Base-by-base conservation (phyloP, 768 basidiomycete genomes). In the Tremella yokohamensis region DNA sequence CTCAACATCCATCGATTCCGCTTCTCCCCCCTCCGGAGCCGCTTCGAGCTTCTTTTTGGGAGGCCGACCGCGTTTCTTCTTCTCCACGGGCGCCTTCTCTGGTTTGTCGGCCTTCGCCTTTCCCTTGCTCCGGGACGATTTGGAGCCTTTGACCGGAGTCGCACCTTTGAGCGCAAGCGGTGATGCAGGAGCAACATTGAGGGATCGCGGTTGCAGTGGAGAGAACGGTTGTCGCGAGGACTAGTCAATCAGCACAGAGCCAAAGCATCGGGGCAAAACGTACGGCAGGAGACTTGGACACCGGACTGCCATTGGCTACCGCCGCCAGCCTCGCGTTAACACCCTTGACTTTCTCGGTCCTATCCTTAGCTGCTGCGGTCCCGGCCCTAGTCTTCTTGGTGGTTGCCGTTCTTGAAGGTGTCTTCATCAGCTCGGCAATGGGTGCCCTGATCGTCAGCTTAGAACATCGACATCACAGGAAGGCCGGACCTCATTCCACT, bases 351-450 rank as follows among this genome's bases (percentile, higher is more conserved):
- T 63, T 74, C 4, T 65, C 66, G 15, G 69, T 64, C 19, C 66
- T 49, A 4, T 74, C 65, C 47, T 68, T 71, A 12, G 56, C 68
- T 24, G 68, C 68, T 2, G 70, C 60, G 2, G 63, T 61, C 12
- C 58, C 60, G n/a, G 74, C 69, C 52, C 75, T 49, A 1, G 75
- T 76, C 61, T 76, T 74, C 63, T 73, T 73, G 16, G 61, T 58
- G 12, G 72, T 76, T 4, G 51, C 61, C 9, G 70, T 72, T 15
- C 72, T 50, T 13, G 69, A 71, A 20, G 75, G 75, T 2, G 75
- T 76, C 51, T 76, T 76, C 57, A 76, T 69, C 3, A 74, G 57
- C 34, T 69, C 66, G 7, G 71, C 63, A 9, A 73, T 62, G 1
- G 71, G 69, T 24, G 63, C 62, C 45, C 63, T 67, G 26, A n/a